Conservation (phyloP, 1,139 yeast genomes). For the Meyerozyma sp. region DNA sequence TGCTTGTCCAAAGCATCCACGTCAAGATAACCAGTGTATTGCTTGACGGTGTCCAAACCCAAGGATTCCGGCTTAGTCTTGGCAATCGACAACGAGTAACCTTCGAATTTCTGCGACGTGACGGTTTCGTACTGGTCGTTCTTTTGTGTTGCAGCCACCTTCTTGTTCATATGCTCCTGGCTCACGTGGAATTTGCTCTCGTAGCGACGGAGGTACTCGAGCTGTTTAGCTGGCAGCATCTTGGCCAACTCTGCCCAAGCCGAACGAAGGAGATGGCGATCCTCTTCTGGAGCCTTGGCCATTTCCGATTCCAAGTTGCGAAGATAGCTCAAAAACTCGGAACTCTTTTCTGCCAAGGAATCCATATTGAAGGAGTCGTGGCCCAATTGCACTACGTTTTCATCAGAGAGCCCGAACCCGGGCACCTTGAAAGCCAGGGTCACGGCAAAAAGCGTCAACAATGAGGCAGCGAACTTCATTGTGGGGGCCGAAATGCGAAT, state of each 20-base stretch:
- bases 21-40: conserved; percentile 63
- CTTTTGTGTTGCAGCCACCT: background rate
- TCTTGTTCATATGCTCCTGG: background rate
- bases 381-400: background rate
- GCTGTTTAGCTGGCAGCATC: background rate
- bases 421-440: background rate
- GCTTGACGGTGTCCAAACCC: conserved; percentile 54
- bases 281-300: background rate
- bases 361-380: background rate
- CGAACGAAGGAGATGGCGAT: background rate
- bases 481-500: background rate
- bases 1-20: conserved; percentile 56
- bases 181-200: background rate
- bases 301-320: background rate
- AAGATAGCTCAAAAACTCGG: background rate
- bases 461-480: background rate
- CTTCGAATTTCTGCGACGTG: background rate
- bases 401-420: background rate
- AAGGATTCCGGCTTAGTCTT: conserved; percentile 34
- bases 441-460: background rate
- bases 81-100: background rate
- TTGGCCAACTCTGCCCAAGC: conserved; percentile 1
- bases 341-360: background rate
- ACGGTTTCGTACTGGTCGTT: background rate
- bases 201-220: background rate